A percentile compares a stretch with the other conserved stretches of the same genome.
Conservation (phyloP, 192 early-diverging fungal genomes). For the Coemansia sp. region DNA sequence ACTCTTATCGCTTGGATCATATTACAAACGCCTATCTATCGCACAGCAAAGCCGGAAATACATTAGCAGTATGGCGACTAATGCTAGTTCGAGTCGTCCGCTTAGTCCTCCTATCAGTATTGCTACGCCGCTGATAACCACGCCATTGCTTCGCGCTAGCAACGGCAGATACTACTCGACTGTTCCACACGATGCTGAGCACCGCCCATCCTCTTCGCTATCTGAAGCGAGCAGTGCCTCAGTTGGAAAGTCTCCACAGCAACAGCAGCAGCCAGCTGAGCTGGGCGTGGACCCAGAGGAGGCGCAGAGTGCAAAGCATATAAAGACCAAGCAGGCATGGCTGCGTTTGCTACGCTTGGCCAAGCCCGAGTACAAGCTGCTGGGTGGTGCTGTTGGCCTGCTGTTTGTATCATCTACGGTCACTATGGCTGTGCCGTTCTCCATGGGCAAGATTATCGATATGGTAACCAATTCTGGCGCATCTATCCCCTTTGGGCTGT, state of each 20-base stretch:
- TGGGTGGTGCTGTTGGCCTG: slow-evolving; percentile 58
- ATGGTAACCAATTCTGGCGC: slow-evolving; percentile 57
- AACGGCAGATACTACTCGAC: slow-evolving; percentile 47
- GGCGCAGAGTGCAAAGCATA: slow-evolving; percentile 9
- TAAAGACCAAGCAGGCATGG: slow-evolving; percentile 37
- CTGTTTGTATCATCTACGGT: slow-evolving; percentile 61
- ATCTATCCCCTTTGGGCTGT: slow-evolving; percentile 50
- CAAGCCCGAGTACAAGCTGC: slow-evolving; percentile 41
- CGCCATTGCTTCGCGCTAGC: slow-evolving; percentile 16
- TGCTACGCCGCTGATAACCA: slow-evolving; percentile 22
- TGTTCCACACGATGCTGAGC: slow-evolving; percentile 1
- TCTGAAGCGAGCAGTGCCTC: slow-evolving; percentile 4
- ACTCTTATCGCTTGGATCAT: neutral
- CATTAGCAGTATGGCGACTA: neutral
- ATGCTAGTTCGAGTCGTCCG: neutral
- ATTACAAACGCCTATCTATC: neutral
- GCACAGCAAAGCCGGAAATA: neutral
- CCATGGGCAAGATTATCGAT: slow-evolving; percentile 70
- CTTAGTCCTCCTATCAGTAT: slow-evolving; percentile 6
- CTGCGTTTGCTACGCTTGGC: slow-evolving; percentile 51
- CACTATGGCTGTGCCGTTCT: slow-evolving; percentile 65
- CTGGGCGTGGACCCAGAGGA: slow-evolving; percentile 39
- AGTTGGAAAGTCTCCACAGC: neutral
- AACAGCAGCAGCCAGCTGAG: neutral
- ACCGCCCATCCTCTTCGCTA: slow-evolving; percentile 10